Evolutionary conservation across 2,329 filamentous ascomycete genomes (phyloP), one percentile per base, ranked within the genome.

Genomic region (Dichotomopilus funicola): DNA sequence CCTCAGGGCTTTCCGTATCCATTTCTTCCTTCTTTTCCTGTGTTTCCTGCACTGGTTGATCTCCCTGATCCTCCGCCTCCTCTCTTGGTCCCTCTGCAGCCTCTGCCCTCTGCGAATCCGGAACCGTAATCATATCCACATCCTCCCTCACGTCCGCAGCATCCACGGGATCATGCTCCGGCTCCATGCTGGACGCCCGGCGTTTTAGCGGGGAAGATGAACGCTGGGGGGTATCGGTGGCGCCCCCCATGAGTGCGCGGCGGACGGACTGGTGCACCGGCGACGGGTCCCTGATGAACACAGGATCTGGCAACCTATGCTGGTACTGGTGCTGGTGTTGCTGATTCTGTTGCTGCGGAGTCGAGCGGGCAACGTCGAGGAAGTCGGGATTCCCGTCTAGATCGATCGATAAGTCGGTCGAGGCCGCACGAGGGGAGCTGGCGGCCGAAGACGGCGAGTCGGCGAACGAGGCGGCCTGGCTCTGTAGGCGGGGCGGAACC

Each of bases 161-260:
- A 41, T 74, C 68, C 31, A 27, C 19, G 19, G 19, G 19, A 27
- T 27, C 19, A 27, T 67, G 65, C 49, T 79, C 78, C 49, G 74
- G 75, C 52, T 82, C 79, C 79, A 83, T 82, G 66, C 79, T 83
- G 57, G 80, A 83, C 38, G 82, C 82, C 60, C 78, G 77, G 65
- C 83, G 76, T 70, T 86, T 86, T 55, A 86, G 69, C 6, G 83
- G 83, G 19, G 83, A 86, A 34, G 82, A 85, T 19, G 83, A 83
- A 63, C 83, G 77, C 45, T 84, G 78, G 56, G 78, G 75, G 31
- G 76, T 66, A 59, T 85, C 79, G 62, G 77, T 73, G 68, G 81
- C 78, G 61, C 78, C 81, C 60, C 80, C 79, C 79, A 85, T 83
- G 57, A 84, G 76, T 62, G 74, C 77, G 60, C 79, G 75, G 63